phyloP scores from a whole-genome alignment of 345 rosid genomes.

The Garcia nutans region DNA sequence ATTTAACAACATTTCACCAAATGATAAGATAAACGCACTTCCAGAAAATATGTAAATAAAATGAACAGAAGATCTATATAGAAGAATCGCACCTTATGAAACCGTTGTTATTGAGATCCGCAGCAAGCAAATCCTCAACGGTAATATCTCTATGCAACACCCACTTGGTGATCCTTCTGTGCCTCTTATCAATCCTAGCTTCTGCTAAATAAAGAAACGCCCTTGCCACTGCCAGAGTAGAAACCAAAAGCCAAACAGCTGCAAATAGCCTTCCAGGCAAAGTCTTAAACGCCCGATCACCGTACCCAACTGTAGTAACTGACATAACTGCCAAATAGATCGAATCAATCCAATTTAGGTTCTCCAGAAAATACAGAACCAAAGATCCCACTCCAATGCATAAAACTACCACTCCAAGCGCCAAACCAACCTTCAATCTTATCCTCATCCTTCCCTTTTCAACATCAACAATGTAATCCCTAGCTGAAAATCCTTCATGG shows the following conservation, averaged over 20 bases:
- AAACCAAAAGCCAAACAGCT: slow-evolving; percentile 46
- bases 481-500: slow-evolving; percentile 16
- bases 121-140: slow-evolving; percentile 42
- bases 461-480: slow-evolving; percentile 37
- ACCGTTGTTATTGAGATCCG: slow-evolving; percentile 40
- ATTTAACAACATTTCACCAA: neutral
- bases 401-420: slow-evolving; percentile 44
- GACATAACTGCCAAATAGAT: slow-evolving; percentile 58
- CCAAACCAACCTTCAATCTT: slow-evolving; percentile 46
- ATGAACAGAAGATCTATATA: neutral
- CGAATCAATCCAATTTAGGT: slow-evolving; percentile 45
- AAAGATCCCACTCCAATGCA: slow-evolving; percentile 39
- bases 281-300: slow-evolving; percentile 48
- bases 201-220: slow-evolving; percentile 51
- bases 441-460: slow-evolving; percentile 51
- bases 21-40: neutral
- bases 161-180: slow-evolving; percentile 43
- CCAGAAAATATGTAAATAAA: neutral
- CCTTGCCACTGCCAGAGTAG: slow-evolving; percentile 51
- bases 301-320: slow-evolving; percentile 62
- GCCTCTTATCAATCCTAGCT: slow-evolving; percentile 46
- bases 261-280: slow-evolving; percentile 51
- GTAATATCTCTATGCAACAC: slow-evolving; percentile 45
- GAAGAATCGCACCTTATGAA: slow-evolving; percentile 29
- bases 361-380: slow-evolving; percentile 38